Conservation (phyloP, 2,329 filamentous ascomycete genomes). For the Aspergillus novofumigatus region DNA sequence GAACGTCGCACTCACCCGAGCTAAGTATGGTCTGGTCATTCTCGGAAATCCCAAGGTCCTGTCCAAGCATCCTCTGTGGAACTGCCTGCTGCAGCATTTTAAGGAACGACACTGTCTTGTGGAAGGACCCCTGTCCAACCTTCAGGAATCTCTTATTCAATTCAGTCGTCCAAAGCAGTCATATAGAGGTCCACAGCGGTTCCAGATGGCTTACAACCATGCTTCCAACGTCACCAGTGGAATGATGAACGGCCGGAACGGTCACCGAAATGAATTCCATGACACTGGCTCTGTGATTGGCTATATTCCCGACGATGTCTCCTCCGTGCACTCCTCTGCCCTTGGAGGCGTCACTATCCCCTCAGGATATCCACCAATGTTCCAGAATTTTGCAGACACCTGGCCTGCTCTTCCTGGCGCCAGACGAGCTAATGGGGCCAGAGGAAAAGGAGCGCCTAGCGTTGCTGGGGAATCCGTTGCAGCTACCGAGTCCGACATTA, state of each 20-base stretch:
- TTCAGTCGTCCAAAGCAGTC: constrained; percentile 91
- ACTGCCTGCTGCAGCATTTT: constrained; percentile 90
- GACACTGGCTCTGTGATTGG: constrained; percentile 88
- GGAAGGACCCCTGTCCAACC: constrained; percentile 87
- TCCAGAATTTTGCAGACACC: constrained; percentile 83
- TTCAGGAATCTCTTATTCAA: constrained; percentile 92
- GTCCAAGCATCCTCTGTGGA: constrained; percentile 97
- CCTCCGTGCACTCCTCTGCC: constrained; percentile 88
- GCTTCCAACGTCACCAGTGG: constrained; percentile 56
- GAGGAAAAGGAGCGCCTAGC: constrained; percentile 66
- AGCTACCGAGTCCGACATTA: constrained; percentile 84
- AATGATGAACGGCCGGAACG: constrained; percentile 49
- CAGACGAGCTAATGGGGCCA: constrained; percentile 61
- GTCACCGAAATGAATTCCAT: constrained; percentile 51
- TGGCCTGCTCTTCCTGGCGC: constrained; percentile 80
- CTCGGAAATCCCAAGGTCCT: constrained; percentile 96
- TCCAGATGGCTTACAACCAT: constrained; percentile 73
- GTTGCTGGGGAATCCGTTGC: constrained; percentile 89
- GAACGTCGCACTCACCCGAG: constrained; percentile 93
- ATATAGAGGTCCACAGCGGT: constrained; percentile 83
- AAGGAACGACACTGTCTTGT: constrained; percentile 96
- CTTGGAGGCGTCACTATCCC: constrained; percentile 79
- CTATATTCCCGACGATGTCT: constrained; percentile 95
- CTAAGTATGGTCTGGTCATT: constrained; percentile 94
- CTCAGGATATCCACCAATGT: constrained; percentile 88